A percentile compares a stretch with the other conserved stretches of the same genome.
Evolutionary conservation across 2,329 filamentous ascomycete species (phyloP).

Genomic region (Helotiales sp.): DNA sequence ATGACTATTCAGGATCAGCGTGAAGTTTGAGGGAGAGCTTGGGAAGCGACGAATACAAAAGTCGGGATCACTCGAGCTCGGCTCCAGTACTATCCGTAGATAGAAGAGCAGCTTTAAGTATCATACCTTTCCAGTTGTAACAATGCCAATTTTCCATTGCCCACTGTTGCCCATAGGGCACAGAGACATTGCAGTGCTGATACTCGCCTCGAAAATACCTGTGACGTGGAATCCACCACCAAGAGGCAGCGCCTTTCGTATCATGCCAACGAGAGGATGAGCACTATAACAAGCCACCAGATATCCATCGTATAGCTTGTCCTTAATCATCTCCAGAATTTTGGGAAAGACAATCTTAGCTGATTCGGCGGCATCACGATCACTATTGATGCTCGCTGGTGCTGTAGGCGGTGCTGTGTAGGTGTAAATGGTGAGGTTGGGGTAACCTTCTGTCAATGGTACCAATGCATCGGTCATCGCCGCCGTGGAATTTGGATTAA

Average conservation of each 20-base stretch:
- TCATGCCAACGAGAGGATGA: slow-evolving; percentile 69
- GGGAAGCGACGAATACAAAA: slow-evolving; percentile 80
- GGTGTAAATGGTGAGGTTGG: slow-evolving; percentile 49
- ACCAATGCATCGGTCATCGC: slow-evolving; percentile 70
- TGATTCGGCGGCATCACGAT: slow-evolving; percentile 64
- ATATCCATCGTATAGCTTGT: slow-evolving; percentile 66
- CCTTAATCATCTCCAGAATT: slow-evolving; percentile 40
- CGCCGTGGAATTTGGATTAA: slow-evolving; percentile 77
- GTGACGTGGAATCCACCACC: slow-evolving; percentile 57
- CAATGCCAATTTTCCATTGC: slow-evolving; percentile 16
- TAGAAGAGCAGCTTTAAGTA: no score
- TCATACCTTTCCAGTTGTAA: slow-evolving; percentile 14
- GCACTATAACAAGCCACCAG: slow-evolving; percentile 87
- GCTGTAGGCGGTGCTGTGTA: slow-evolving; percentile 64
- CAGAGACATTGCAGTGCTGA: slow-evolving; percentile 48
- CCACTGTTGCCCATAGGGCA: slow-evolving; percentile 34
- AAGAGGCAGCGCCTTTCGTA: slow-evolving; percentile 44
- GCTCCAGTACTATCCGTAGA: no score
- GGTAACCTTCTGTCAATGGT: slow-evolving; percentile 42
- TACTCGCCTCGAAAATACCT: slow-evolving; percentile 86
- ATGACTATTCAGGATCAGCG: no score
- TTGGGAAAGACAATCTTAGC: slow-evolving; percentile 60
- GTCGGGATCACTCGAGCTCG: no score
- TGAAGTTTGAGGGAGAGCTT: background rate
- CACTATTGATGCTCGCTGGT: slow-evolving; percentile 77